Conservation (phyloP, 805 yeast genomes). For the Candida saitoana region DNA sequence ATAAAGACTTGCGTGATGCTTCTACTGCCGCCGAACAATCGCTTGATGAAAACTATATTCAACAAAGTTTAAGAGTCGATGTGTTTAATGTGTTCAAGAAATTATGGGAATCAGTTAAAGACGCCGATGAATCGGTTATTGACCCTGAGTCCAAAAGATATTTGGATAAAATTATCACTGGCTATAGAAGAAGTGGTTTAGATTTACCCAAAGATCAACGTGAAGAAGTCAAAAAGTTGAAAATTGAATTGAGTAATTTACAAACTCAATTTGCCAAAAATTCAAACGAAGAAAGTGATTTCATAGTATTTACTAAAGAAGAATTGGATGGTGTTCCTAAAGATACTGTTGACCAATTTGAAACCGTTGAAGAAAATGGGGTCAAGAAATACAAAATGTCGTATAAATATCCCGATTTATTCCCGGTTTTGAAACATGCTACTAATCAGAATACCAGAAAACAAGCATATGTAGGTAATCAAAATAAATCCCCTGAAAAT, state of each 20-base stretch:
- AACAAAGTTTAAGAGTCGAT: constrained; percentile 52
- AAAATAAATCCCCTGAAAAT: constrained; percentile 63
- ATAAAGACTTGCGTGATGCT: constrained; percentile 66
- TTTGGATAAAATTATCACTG: constrained; percentile 52
- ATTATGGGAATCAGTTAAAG: constrained; percentile 38
- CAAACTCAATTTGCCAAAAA: constrained; percentile 58
- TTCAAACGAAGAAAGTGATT: constrained; percentile 67
- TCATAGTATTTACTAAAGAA: constrained; percentile 53
- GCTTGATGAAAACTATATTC: constrained; percentile 56
- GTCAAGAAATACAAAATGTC: constrained; percentile 55
- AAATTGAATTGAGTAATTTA: constrained; percentile 56
- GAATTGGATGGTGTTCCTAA: constrained; percentile 74
- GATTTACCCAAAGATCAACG: constrained; percentile 54
- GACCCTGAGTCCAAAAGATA: constrained; percentile 56
- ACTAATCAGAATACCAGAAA: constrained; percentile 60
- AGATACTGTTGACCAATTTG: constrained; percentile 57
- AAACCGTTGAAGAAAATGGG: constrained; percentile 39
- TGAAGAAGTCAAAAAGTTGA: constrained; percentile 52
- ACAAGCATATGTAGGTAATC: constrained; percentile 61
- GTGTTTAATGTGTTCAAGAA: constrained; percentile 54
- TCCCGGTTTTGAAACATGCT: constrained; percentile 77
- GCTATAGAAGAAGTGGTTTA: constrained; percentile 66
- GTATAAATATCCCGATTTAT: constrained; percentile 74
- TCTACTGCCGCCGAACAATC: constrained; percentile 59
- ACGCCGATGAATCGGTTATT: constrained; percentile 22